A percentile compares a stretch with the other conserved stretches of the same genome.
Evolutionary conservation across 2,329 filamentous ascomycete species (phyloP).

Genomic region (Penicillium italicum): DNA sequence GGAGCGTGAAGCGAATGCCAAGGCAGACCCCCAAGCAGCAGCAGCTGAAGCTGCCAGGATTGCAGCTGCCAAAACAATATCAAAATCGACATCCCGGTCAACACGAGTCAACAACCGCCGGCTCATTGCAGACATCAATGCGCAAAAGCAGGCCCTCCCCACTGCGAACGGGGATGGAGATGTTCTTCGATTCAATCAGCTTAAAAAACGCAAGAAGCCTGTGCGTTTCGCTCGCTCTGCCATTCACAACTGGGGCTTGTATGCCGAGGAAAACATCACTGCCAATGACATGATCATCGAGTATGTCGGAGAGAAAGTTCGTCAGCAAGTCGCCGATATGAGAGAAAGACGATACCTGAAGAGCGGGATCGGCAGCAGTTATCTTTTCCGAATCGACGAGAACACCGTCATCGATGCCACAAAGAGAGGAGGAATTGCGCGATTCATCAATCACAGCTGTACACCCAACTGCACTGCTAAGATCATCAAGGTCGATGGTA

Average conservation of each 20-base stretch:
- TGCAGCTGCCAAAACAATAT: slow-evolving; percentile 72
- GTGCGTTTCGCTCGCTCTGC: slow-evolving; percentile 96
- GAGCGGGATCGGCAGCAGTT: slow-evolving; percentile 95
- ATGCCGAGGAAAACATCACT: slow-evolving; percentile 94
- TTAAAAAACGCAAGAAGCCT: slow-evolving; percentile 99
- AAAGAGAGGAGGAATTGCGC: slow-evolving; percentile 95
- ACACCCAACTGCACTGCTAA: slow-evolving; percentile 98
- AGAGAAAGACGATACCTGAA: slow-evolving; percentile 88
- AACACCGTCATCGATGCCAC: slow-evolving; percentile 97
- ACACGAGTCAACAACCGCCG: slow-evolving; percentile 95
- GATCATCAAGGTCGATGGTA: slow-evolving; percentile 98
- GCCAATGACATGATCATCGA: slow-evolving; percentile 99
- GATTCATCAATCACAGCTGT: slow-evolving; percentile 98
- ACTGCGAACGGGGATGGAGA: slow-evolving; percentile 77
- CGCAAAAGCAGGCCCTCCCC: slow-evolving; percentile 73
- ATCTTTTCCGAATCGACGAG: slow-evolving; percentile 96
- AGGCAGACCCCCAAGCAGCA: slow-evolving; percentile 61
- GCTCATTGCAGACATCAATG: slow-evolving; percentile 89
- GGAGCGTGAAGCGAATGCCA: slow-evolving; percentile 72
- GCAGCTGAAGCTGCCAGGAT: slow-evolving; percentile 69
- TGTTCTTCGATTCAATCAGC: slow-evolving; percentile 94
- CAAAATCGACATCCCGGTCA: slow-evolving; percentile 85
- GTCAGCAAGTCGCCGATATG: slow-evolving; percentile 95
- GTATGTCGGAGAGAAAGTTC: slow-evolving; percentile 95
- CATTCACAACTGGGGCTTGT: slow-evolving; percentile 98